Evolutionary conservation across 768 basidiomycete genomes (phyloP).

Genomic region (Suillus weaverae): DNA sequence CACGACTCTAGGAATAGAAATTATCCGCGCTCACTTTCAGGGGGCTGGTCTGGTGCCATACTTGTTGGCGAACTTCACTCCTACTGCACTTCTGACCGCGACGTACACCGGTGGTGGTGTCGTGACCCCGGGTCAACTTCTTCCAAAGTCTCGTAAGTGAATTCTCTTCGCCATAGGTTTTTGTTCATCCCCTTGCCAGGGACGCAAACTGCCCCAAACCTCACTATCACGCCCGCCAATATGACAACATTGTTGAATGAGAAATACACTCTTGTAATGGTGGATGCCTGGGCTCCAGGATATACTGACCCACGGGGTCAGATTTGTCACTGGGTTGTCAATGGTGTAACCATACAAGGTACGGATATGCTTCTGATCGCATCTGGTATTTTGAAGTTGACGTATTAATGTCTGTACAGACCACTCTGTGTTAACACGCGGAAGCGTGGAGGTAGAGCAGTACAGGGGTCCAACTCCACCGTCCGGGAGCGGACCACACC

Average conservation of each 20-base stretch:
- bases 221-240: slow-evolving; percentile 53
- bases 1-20: slow-evolving; percentile 47
- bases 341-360: slow-evolving; percentile 56
- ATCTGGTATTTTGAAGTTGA: background rate
- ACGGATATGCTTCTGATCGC: slow-evolving; percentile 10
- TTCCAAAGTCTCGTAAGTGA: slow-evolving; percentile 57
- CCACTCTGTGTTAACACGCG: slow-evolving; percentile 40
- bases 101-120: slow-evolving; percentile 48
- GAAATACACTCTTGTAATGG: slow-evolving; percentile 70
- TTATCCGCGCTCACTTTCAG: slow-evolving; percentile 68
- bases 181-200: slow-evolving; percentile 38
- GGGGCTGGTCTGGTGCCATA: slow-evolving; percentile 62
- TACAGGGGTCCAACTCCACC: slow-evolving; percentile 76
- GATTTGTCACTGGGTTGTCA: slow-evolving; percentile 82
- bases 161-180: background rate
- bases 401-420: slow-evolving; percentile 22
- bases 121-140: slow-evolving; percentile 56
- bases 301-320: slow-evolving; percentile 55
- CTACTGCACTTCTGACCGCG: slow-evolving; percentile 55
- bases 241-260: slow-evolving; percentile 45
- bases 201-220: slow-evolving; percentile 51
- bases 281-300: slow-evolving; percentile 71
- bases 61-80: slow-evolving; percentile 59
- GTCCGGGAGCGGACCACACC: slow-evolving; percentile 69
- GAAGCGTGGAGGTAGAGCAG: slow-evolving; percentile 53